These are phyloP conservation scores for Puccinia hordei DNA, from an alignment of 1,284 basidiomycete genomes.

Conservation along the genomic window DNA sequence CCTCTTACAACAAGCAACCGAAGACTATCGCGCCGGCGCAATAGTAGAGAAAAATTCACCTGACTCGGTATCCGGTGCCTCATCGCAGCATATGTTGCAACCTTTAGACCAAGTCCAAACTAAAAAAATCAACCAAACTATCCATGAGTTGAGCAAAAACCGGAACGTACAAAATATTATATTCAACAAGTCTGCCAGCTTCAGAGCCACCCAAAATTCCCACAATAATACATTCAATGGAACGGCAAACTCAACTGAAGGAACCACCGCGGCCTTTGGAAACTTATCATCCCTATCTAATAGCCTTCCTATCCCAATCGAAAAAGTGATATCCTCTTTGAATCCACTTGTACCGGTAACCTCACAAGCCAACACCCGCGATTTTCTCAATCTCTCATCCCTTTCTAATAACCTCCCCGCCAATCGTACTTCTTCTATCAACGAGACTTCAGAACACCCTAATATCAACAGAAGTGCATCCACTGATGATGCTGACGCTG, in stretches of 20 bases:
- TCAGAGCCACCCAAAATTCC: background rate
- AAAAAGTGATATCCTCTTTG: background rate
- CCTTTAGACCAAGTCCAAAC: background rate
- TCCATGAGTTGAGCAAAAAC: background rate
- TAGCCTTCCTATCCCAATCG: background rate
- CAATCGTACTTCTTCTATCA: background rate
- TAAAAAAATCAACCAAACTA: background rate
- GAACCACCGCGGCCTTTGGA: background rate
- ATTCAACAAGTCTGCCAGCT: background rate
- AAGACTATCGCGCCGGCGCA: background rate
- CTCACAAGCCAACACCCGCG: background rate
- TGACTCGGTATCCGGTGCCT: background rate
- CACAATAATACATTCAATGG: background rate
- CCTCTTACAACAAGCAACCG: constrained; percentile 5
- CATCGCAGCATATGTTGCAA: background rate
- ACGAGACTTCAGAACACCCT: background rate
- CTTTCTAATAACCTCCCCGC: background rate
- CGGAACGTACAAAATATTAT: background rate
- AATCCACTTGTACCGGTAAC: background rate
- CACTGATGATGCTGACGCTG: background rate
- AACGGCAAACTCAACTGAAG: background rate
- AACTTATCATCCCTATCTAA: constrained; percentile 4
- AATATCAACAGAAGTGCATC: background rate
- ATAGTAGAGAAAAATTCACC: background rate
- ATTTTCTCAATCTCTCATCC: background rate